Evolutionary conservation across 306 rosid species (phyloP).

Genomic region (Malus sylvestris): DNA sequence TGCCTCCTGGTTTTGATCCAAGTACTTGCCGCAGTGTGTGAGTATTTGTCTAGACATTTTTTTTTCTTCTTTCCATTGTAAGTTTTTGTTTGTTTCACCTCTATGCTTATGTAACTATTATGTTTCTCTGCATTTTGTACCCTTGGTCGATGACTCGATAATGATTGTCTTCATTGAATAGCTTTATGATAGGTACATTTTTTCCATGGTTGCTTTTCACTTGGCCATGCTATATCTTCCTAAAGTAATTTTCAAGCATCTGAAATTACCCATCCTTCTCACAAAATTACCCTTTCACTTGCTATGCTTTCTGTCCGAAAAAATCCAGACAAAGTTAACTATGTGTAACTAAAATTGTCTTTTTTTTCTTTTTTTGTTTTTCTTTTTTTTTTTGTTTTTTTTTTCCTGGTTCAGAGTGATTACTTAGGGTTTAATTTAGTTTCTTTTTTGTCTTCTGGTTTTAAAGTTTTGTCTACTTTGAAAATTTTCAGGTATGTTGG

Average conservation of each 20-base stretch:
- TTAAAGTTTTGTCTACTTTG: slow-evolving; percentile 40
- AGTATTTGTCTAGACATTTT: slow-evolving; percentile 65
- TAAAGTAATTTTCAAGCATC: not conserved
- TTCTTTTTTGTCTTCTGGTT: slow-evolving; percentile 32
- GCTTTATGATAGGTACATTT: not conserved
- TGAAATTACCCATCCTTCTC: not conserved
- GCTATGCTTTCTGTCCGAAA: not conserved
- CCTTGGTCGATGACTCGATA: not conserved
- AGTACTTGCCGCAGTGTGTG: slow-evolving; percentile 99
- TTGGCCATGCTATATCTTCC: not conserved
- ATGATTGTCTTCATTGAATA: not conserved
- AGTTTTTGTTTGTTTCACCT: slow-evolving; percentile 12
- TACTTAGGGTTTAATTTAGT: slow-evolving; percentile 26
- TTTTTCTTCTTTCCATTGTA: not conserved
- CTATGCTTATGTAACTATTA: slow-evolving; percentile 7
- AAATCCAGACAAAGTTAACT: not conserved
- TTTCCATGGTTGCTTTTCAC: not conserved
- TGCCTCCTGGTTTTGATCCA: slow-evolving; percentile 99
- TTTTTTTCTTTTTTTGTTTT: not conserved
- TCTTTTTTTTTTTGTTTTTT: not conserved
- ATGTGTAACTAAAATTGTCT: not conserved
- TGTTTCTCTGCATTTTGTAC: not conserved
- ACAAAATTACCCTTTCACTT: not conserved
- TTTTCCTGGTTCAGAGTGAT: slow-evolving; percentile 10
- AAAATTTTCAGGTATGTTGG: slow-evolving; percentile 88